These are phyloP conservation scores for Aspergillus ellipticus DNA, from an alignment of 495 filamentous ascomycete species.

Conservation along the genomic window DNA sequence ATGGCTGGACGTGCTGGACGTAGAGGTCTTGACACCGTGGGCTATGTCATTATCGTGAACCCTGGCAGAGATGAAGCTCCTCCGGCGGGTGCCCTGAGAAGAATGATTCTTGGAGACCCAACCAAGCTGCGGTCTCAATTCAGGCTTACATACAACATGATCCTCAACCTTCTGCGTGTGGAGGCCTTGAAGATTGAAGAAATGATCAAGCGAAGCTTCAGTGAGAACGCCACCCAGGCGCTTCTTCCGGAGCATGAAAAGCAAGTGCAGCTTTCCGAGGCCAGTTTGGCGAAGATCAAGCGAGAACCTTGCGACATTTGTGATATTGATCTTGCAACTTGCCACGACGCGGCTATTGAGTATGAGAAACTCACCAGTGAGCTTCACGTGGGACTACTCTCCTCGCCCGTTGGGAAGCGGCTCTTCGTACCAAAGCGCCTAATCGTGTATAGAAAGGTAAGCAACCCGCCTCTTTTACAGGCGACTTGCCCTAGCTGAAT, in stretches of 20 bases:
- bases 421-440: constrained; percentile 70
- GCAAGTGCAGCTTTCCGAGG: constrained; percentile 87
- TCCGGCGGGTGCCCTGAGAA: constrained; percentile 69
- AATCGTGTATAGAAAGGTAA: constrained; percentile 66
- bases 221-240: constrained; percentile 97
- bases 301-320: constrained; percentile 80
- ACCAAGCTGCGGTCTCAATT: constrained; percentile 96
- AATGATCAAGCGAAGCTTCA: constrained; percentile 99
- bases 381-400: constrained; percentile 65
- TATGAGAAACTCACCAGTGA: constrained; percentile 69
- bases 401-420: constrained; percentile 73
- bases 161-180: constrained; percentile 89
- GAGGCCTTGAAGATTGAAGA: constrained; percentile 98
- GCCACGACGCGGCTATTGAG: constrained; percentile 75
- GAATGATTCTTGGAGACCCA: constrained; percentile 95
- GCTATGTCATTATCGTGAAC: constrained; percentile 88
- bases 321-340: constrained; percentile 70
- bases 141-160: constrained; percentile 98
- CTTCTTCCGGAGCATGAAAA: constrained; percentile 92
- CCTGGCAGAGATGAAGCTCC: constrained; percentile 84
- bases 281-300: constrained; percentile 84
- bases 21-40: constrained; percentile 86
- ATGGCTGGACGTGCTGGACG: constrained; percentile 96
- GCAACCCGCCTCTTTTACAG: neutral
- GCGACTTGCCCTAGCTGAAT: constrained; percentile 13